Percentiles rank a stretch among this genome's conserved stretches.
These are phyloP conservation scores for Zasmidium angulare DNA, from an alignment of 2,329 filamentous ascomycete species.

Conservation along the genomic window DNA sequence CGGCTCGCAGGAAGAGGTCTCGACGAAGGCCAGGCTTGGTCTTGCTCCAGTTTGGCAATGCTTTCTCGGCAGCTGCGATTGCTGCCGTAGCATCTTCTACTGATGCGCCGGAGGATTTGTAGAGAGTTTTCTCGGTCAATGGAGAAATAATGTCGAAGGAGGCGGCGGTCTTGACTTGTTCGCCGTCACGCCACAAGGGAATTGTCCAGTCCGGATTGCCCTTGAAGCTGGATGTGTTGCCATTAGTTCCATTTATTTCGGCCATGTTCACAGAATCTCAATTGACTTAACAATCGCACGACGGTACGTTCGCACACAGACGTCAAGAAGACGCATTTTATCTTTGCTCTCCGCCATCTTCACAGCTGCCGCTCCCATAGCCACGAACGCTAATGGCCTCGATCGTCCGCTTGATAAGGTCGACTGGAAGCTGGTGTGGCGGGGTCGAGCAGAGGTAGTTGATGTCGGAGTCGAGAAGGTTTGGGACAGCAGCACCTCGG, in stretches of 20 bases:
- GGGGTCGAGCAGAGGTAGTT: no score
- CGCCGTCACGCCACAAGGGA: slow-evolving; percentile 48
- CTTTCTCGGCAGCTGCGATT: slow-evolving; percentile 62
- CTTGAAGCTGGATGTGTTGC: background rate
- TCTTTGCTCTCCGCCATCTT: no score
- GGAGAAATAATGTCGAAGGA: slow-evolving; percentile 60
- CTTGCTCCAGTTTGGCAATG: slow-evolving; percentile 67
- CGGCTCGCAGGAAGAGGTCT: slow-evolving; percentile 67
- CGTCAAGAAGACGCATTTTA: background rate
- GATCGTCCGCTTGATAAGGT: no score
- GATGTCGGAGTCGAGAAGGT: no score
- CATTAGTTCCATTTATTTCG: background rate
- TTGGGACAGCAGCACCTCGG: background rate
- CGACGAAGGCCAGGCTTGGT: slow-evolving; percentile 62
- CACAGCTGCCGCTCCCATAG: no score
- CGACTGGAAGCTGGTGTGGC: no score
- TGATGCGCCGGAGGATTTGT: slow-evolving; percentile 58
- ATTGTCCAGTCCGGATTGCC: slow-evolving; percentile 20
- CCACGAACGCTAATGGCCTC: no score
- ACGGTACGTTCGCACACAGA: background rate
- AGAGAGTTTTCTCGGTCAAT: slow-evolving; percentile 49
- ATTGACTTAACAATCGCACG: no score
- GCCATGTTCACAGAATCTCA: background rate
- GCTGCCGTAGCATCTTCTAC: slow-evolving; percentile 57
- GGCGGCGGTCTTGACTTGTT: slow-evolving; percentile 45